Percentiles rank a stretch among this genome's conserved stretches.
Conservation (phyloP, 371 early-diverging fungal genomes). For the Gilbertella persicaria region DNA sequence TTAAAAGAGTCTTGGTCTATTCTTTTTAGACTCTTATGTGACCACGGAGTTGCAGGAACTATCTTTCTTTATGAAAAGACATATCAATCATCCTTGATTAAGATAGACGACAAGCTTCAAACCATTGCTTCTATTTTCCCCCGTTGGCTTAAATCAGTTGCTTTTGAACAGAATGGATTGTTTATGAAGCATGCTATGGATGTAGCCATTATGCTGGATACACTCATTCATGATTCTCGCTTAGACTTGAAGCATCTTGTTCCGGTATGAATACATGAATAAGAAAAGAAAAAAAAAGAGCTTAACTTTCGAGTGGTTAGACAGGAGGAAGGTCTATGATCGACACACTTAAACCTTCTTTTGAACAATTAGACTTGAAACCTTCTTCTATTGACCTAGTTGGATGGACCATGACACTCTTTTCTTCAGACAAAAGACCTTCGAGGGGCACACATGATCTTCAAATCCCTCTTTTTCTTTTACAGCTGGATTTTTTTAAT, state of each 20-base stretch:
- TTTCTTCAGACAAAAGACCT: background rate
- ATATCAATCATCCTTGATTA: slow-evolving; percentile 13
- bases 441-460: slow-evolving; percentile 25
- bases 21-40: slow-evolving; percentile 24
- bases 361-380: slow-evolving; percentile 35
- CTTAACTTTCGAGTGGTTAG: slow-evolving; percentile 6
- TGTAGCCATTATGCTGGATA: slow-evolving; percentile 43
- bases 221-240: slow-evolving; percentile 38
- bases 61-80: slow-evolving; percentile 33
- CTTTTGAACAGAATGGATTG: slow-evolving; percentile 33
- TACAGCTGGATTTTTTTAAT: slow-evolving; percentile 30
- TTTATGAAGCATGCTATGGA: slow-evolving; percentile 50
- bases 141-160: slow-evolving; percentile 38
- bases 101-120: slow-evolving; percentile 12
- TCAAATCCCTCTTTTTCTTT: slow-evolving; percentile 39
- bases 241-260: slow-evolving; percentile 31
- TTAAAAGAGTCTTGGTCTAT: slow-evolving; percentile 34
- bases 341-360: slow-evolving; percentile 35
- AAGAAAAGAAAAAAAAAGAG: background rate
- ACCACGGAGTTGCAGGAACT: slow-evolving; percentile 26
- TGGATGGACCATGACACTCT: slow-evolving; percentile 33
- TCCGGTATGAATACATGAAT: slow-evolving; percentile 27
- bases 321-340: slow-evolving; percentile 39
- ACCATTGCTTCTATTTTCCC: slow-evolving; percentile 31
- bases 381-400: slow-evolving; percentile 43